Evolutionary conservation across 2,329 filamentous ascomycete genomes (phyloP).

Genomic region (Neopestalotiopsis sp.): DNA sequence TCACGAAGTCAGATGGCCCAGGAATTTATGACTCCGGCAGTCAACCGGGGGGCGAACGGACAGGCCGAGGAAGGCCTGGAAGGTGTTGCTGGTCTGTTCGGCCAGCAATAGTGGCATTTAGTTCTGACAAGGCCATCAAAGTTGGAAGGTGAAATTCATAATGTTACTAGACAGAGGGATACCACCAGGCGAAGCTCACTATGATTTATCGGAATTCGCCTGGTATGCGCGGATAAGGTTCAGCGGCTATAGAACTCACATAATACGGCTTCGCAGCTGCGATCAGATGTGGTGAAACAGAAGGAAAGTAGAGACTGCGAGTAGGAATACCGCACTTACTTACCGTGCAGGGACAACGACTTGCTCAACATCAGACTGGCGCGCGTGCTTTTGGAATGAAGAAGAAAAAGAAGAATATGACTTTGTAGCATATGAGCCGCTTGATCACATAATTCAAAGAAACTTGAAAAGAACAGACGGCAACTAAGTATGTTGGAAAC

Average conservation of each 20-base stretch:
- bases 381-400: too few relatives aligned
- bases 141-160: background rate
- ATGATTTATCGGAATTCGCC: background rate
- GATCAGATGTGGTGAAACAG: background rate
- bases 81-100: constrained; percentile 58
- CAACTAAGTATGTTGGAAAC: too few relatives aligned
- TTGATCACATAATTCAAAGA: too few relatives aligned
- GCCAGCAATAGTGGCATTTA: constrained; percentile 27
- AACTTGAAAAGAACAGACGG: too few relatives aligned
- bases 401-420: too few relatives aligned
- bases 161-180: background rate
- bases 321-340: background rate
- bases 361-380: too few relatives aligned
- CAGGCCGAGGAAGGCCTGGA: constrained; percentile 57
- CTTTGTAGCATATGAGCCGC: too few relatives aligned
- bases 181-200: background rate
- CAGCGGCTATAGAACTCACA: background rate
- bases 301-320: background rate
- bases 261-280: background rate
- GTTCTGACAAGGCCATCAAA: too few relatives aligned
- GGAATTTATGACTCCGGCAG: constrained; percentile 63
- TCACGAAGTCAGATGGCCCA: constrained; percentile 66
- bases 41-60: constrained; percentile 32
- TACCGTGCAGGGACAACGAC: too few relatives aligned
- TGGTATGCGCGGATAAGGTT: background rate